Base-by-base conservation (phyloP, 2,329 filamentous ascomycete genomes). In the Colletotrichum horii region DNA sequence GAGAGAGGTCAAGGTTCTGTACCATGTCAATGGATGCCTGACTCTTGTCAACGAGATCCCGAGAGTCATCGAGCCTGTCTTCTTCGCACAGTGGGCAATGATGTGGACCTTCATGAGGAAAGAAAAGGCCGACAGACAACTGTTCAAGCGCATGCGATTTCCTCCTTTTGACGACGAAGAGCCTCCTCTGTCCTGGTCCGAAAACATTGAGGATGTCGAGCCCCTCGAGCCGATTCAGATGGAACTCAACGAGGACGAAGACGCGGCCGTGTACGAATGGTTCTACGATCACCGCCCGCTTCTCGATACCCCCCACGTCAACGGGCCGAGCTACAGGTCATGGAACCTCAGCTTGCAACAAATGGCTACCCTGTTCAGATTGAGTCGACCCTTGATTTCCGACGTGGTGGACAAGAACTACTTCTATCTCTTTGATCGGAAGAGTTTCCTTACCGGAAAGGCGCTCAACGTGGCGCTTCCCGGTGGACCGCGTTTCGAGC, bases 31-130 rank as follows among this genome's bases (percentile, higher is more conserved):
- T 82, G 97, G 97, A 34, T 99, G 97, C 82, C 86, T 99, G 85
- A 99, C 97, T 3, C 87, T 99, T 71, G 97, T 99, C 81, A 99
- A 99, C 84, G 97, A 99, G 87, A 95, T 94, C 8, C 97, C 97
- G 16, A 92, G 97, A 80, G 97, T 99, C 71, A 98, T 99, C 81
- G 97, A 98, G 83, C 97, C 97, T 0, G 95, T 99, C 6, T 99
- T 98, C 85, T 96, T 98, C 83, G 97, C 97, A 73, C 97, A 99
- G 84, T 99, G 97, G 97, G 97, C 97, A 15, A 98, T 96, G 70
- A 99, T 99, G 97, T 99, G 97, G 97, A 93, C 98, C 30, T 95
- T 94, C 60, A 99, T 99, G 97, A 93, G 97, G 80, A 94, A 97
- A 80, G 97, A 99, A 84, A 99, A 99, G 89, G 97, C 96, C 82